These are phyloP conservation scores for Tetragonia tetragonoides DNA, from an alignment of 148 eudicot species.

Conservation along the genomic window DNA sequence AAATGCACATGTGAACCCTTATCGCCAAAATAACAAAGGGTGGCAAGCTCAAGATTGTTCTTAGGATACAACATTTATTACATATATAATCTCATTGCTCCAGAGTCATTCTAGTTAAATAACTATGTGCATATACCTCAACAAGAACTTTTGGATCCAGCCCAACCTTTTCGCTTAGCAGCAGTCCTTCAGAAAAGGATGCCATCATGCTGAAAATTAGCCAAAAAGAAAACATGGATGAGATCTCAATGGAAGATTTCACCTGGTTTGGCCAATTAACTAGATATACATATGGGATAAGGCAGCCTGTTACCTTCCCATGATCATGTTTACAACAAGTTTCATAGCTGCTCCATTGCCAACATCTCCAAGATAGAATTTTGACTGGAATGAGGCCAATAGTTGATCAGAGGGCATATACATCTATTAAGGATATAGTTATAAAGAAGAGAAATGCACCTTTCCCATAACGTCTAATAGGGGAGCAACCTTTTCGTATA, in stretches of 20 bases:
- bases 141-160: conserved; percentile 82
- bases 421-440: background rate
- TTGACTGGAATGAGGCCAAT: conserved; percentile 51
- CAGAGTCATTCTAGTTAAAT: background rate
- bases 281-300: background rate
- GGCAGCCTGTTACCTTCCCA: conserved; percentile 69
- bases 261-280: background rate
- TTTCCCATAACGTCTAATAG: conserved; percentile 92
- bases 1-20: too few relatives aligned
- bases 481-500: conserved; percentile 66
- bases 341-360: conserved; percentile 99
- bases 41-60: too few relatives aligned
- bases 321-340: conserved; percentile 98
- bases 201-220: conserved; percentile 84
- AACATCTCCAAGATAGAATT: conserved; percentile 89
- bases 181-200: conserved; percentile 87
- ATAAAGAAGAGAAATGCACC: conserved; percentile 36
- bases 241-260: background rate
- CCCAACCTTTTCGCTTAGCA: conserved; percentile 85
- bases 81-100: background rate
- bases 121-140: conserved; percentile 47
- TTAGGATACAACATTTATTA: background rate
- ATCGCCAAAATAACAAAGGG: too few relatives aligned
- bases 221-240: background rate
- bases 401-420: conserved; percentile 11